Base-by-base conservation (phyloP, 345 rosid genomes). In the Brassica juncea region DNA sequence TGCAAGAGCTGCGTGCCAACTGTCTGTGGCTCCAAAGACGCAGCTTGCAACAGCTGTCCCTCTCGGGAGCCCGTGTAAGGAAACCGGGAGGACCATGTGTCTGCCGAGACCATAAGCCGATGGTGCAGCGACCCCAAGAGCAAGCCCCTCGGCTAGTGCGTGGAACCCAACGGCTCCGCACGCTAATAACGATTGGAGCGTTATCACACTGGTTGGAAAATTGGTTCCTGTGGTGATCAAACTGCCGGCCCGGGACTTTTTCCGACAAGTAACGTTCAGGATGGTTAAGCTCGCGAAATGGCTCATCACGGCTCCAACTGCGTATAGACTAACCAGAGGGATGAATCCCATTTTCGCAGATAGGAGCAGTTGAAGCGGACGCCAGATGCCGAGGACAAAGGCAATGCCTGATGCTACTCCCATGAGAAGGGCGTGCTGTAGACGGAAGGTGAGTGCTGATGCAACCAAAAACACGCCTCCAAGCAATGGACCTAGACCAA, bases 11-110 rank as follows among this genome's bases (percentile, higher is more conserved):
- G 89, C 89, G 42, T 92, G 97, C 99, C 98, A 93, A 67, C 97
- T 95, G 80, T 86, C 94, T 5, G 98, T 93, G n/a, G 94, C 94
- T 14, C 98, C 98, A 19, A 85, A 91, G 68, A 95, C 88, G 79
- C 99, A 95, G 82, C 99, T 93, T 14, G 98, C 98, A 16, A 95
- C 99, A 1, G 99, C 97, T 4, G 93, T 97, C 27, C 99, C 98
- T 12, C 98, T 87, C 32, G 98, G 99, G 60, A 95, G 90, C 28
- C 98, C 98, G 2, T 95, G 99, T 39, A 95, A 76, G 60, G 97
- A 91, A 69, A 95, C 98, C 0, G 99, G 99, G 62, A 95, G 94
- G 75, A 95, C 94, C 90, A 95, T 93, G 86, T 95, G 92, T 72
- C 89, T 88, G 65, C 98, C 99, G 0, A 92, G 86, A 54, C 99